Evolutionary conservation across 2,329 filamentous ascomycete species (phyloP), one percentile per base, ranked within the genome.

Genomic region (Cercospora beticola): DNA sequence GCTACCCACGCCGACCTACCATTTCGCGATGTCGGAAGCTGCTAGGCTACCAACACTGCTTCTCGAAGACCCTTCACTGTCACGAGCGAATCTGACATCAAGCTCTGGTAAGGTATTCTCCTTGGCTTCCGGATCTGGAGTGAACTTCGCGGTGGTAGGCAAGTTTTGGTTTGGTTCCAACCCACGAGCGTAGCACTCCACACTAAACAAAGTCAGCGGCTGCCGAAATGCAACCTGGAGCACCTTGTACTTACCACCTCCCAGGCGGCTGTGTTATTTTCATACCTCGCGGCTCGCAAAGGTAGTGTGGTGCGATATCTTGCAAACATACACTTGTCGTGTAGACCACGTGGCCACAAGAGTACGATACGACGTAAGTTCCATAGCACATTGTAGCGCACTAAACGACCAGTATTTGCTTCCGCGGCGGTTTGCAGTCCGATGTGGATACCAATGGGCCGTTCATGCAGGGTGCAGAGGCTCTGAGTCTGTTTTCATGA

Each of bases 181-280:
- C 21, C 69, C 70, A 61, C 72, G 58, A 23, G 67, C 64, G 56
- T 71, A 73, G 52, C 72, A 73, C 67, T 72, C 72, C 16, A 72
- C 64, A 54, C 46, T 64, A 21, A 40, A 33, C 10, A 12, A 43
- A 9, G 21, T 62, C 43, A 62, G 43, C 26, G 31, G 10, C 26
- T 28, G n/a, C 21, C 10, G 3, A 0, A 31, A 16, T n/a, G n/a
- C 36, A 14, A 12, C 14, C 6, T 5, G 9, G n/a, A 46, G 12
- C 8, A 52, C 21, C 12, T 8, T n/a, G 26, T 12, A n/a, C 60
- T 52, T 23, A 62, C 60, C 28, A 58, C 33, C 71, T 65, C 40
- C 71, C 70, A 14, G 68, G 67, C 30, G 72, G 72, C 36, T 72
- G 68, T 30, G 72, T 72, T 28, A 73, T 73, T 36, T 73, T 73